Base-by-base conservation (phyloP, 2,329 filamentous ascomycete species). In the Sarocladium oryzae region DNA sequence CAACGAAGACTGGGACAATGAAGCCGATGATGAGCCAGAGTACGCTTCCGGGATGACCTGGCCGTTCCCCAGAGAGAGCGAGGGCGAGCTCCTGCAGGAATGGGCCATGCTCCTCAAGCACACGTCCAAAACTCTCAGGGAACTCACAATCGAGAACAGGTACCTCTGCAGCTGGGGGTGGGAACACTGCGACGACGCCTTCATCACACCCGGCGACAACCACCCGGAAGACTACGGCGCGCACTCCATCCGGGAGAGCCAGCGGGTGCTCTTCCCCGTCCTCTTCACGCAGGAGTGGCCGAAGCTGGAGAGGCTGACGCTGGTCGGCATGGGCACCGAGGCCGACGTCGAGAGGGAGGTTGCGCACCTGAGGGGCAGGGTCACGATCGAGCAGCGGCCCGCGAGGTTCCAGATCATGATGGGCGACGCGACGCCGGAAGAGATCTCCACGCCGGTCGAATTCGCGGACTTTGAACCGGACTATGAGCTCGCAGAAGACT, bases 301-400 rank as follows among this genome's bases (percentile, higher is more conserved):
- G 9, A 5, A 23, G 45, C 45, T 49, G 16, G 18, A 49, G 45
- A n/a, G 35, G 5, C 23, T 49, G 5, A 49, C 26, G 10, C 11
- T 49, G 26, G 45, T 35, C n/a, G 45, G 45, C 10, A 49, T 49
- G 45, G 45, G 45, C n/a, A 28, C 26, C 9, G n/a, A 33, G 15
- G 45, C 13, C 6, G 16, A 7, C 4, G 28, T 33, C 16, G 13
- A 10, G 6, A 6, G 4, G 5, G 9, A 23, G 9, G 18, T 36
- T 33, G 45, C 45, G 9, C 30, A 36, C 11, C 45, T 49, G 13
- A 15, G 9, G 28, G 45, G 21, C 7, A 16, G 45, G 18, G 45
- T 33, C 6, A 9, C 9, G 3, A 18, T 49, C 13, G 10, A 18
- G n/a, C 45, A 49, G 20, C 3, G 7, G 4, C n/a, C 45, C 4